phyloP scores from a whole-genome alignment of 148 eudicot genomes.

The Silene uniflora region DNA sequence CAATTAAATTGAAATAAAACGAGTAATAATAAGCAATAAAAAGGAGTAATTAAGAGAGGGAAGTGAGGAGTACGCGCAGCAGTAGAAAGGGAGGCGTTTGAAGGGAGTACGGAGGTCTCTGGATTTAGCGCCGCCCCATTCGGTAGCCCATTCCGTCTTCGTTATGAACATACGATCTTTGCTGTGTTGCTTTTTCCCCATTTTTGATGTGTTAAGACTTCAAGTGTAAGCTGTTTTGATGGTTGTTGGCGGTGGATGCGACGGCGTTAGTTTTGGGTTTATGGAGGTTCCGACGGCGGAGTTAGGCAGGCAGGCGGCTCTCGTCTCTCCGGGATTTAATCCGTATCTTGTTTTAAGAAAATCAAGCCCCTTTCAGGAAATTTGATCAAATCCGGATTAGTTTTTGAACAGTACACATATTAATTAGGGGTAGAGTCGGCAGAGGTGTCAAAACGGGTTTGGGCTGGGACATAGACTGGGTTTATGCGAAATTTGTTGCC shows the following conservation, averaged over 20 bases:
- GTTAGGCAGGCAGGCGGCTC: background rate
- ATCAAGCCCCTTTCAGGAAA: no score
- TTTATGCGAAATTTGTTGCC: no score
- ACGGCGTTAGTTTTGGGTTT: conserved; percentile 6
- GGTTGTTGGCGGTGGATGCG: background rate
- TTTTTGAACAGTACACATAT: no score
- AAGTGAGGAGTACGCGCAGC: conserved; percentile 69
- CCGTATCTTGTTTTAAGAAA: no score
- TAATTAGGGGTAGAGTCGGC: no score
- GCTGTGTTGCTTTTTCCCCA: conserved; percentile 99
- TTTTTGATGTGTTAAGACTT: conserved; percentile 11
- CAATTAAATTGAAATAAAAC: background rate
- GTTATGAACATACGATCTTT: conserved; percentile 94
- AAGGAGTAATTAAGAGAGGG: background rate
- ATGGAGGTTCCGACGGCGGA: background rate
- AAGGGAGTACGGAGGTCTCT: conserved; percentile 65
- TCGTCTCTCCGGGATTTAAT: no score
- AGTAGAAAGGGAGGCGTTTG: conserved; percentile 93
- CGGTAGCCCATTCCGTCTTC: conserved; percentile 97
- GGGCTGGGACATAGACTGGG: no score
- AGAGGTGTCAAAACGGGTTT: no score
- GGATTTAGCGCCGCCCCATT: conserved; percentile 98
- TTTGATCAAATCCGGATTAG: no score
- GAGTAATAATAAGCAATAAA: background rate
- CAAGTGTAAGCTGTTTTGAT: no score